Conservation (phyloP, 2,329 filamentous ascomycete species). For the Colletotrichum sp. region DNA sequence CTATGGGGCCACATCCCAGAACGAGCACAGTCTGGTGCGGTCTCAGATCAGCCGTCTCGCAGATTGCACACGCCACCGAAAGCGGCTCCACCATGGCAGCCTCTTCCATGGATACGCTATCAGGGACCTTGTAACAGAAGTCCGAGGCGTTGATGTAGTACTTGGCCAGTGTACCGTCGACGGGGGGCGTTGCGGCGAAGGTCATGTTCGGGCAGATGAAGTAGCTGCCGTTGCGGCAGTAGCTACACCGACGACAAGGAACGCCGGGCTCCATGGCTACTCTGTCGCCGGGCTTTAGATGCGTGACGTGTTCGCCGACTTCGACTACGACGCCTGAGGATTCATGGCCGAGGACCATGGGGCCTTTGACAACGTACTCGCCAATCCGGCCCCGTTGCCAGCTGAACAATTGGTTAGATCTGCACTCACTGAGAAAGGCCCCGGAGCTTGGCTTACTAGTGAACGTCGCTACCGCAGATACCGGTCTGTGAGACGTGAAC, state of each 20-base stretch:
- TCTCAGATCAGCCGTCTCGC: not conserved
- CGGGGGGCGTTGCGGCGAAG: not conserved
- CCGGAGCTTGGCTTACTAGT: not conserved
- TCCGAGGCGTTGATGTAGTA: not conserved
- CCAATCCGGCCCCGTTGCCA: not conserved
- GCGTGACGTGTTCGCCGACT: not conserved
- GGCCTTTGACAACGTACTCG: not conserved
- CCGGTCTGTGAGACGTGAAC: not conserved
- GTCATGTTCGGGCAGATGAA: not conserved
- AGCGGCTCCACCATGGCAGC: not conserved
- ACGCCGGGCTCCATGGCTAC: not conserved
- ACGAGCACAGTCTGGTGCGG: not conserved
- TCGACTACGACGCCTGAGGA: not conserved
- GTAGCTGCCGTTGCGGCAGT: not conserved
- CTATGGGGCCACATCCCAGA: not conserved
- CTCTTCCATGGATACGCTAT: not conserved
- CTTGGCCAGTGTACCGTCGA: not conserved
- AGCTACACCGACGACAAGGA: not conserved
- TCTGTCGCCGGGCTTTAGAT: not conserved
- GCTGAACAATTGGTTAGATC: not conserved
- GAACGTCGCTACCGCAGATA: not conserved
- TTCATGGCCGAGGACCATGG: not conserved
- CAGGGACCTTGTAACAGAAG: not conserved
- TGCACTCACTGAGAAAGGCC: rapidly evolving
- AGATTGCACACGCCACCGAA: not conserved